Evolutionary conservation across 1,139 yeast genomes (phyloP), one percentile per base, ranked within the genome.

Genomic region (Yamadazyma buinensis): DNA sequence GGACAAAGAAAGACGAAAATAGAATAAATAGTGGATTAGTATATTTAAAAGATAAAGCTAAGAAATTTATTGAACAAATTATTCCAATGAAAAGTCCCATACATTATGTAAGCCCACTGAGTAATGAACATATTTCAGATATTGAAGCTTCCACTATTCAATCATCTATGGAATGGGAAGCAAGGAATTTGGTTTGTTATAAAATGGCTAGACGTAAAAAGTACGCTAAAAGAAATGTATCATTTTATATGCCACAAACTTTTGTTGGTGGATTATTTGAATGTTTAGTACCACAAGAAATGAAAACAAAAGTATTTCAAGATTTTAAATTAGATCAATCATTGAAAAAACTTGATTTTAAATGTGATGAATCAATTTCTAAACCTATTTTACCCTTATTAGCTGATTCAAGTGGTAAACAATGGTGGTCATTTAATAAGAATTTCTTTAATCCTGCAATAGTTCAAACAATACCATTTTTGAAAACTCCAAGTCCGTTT

Each of bases 181-280:
- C 60, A 1, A 46, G 58, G 12, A 61, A 64, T 34, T 49, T 72
- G 23, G 62, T 57, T 12, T 80, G 87, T 43, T 81, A 69, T 48
- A 77, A 81, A 41, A 57, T 81, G 42, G 85, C 87, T 1, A 62
- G 92, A 40, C 59, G 81, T 22, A 74, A 75, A 48, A 72, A 76
- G 47, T 83, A 78, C 47, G 77, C 80, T 1, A 53, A 54, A 23
- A 59, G 83, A 31, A 55, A 67, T 17, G 43, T 75, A 23, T 64
- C 73, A 6, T 53, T 80, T 14, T 81, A 70, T 47, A 57, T 77
- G 18, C 87, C 90, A 0, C 62, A 67, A 29, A 70, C 82, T 0
- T 71, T 76, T 54, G 75, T 84, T 2, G 94, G 94, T 5, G 90
- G 81, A 0, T 44, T 84, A 7, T 84, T 69, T 51, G 70, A 71